A percentile compares a stretch with the other conserved stretches of the same genome.
Conservation (phyloP, 1,284 basidiomycete species). For the Tilletia indica region DNA sequence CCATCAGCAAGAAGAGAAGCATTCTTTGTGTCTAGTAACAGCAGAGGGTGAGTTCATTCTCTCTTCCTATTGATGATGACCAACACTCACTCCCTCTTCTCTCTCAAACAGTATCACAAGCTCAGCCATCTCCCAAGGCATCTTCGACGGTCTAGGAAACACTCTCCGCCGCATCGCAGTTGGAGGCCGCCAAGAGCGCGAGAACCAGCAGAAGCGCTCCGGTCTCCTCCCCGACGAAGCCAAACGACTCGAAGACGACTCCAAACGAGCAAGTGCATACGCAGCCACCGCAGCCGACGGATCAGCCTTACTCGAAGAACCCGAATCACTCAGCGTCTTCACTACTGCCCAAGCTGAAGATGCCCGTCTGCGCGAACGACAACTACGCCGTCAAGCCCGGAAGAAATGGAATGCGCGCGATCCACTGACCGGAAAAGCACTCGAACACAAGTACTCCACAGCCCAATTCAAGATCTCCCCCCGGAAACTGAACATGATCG, state of each 20-base stretch:
- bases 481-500: slow-evolving; percentile 84
- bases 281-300: slow-evolving; percentile 44
- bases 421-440: slow-evolving; percentile 29
- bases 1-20: background rate
- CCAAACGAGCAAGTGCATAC: slow-evolving; percentile 37
- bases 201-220: slow-evolving; percentile 29
- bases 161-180: slow-evolving; percentile 5
- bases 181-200: slow-evolving; percentile 15
- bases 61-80: background rate
- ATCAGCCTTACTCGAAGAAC: slow-evolving; percentile 43
- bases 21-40: background rate
- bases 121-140: background rate
- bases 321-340: slow-evolving; percentile 32
- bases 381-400: slow-evolving; percentile 34
- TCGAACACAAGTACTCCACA: slow-evolving; percentile 83
- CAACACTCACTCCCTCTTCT: background rate
- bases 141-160: slow-evolving; percentile 12
- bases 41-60: background rate
- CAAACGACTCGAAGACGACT: slow-evolving; percentile 31
- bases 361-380: slow-evolving; percentile 32
- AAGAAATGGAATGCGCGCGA: slow-evolving; percentile 41
- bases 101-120: background rate
- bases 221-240: slow-evolving; percentile 45
- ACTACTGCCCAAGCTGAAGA: slow-evolving; percentile 30
- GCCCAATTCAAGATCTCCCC: slow-evolving; percentile 88